Base-by-base conservation (phyloP, 352 stramenopile species). In the Globisporangium canariense region DNA sequence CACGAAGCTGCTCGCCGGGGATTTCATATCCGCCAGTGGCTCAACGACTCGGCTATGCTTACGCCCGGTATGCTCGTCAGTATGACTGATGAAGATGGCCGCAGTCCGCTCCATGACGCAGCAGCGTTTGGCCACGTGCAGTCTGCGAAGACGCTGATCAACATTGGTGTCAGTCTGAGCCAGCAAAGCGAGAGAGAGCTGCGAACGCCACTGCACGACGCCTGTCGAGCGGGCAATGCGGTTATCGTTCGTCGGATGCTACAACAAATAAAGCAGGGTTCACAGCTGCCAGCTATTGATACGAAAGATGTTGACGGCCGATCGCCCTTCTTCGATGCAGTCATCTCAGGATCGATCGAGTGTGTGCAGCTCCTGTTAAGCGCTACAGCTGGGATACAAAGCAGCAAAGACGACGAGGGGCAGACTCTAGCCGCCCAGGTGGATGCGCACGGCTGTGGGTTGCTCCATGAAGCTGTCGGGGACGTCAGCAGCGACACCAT, bases 1-100 rank as follows among this genome's bases (percentile, higher is more conserved):
- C 68, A 78, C 16, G 69, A 76, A 55, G 71, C 66, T 2, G 47
- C 61, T 2, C 62, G 65, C 6, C 52, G 71, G n/a, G 71, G 71
- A 8, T 70, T 71, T 47, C 51, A 72, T 41, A 34, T 74, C 7
- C 65, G 66, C 18, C 34, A 45, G 2, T 78, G 68, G 71, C 43
- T 78, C 18, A 63, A 68, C 14, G 38, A 50, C 16, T 46, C 25
- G 14, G 60, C 55, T 54, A 13, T 60, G 20, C 57, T 74, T 13
- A 69, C 60, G 6, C 50, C 67, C 7, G 52, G 45, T 30, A 66
- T 65, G 63, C 56, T 77, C 10, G 51, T 62, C 3, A 50, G 18
- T 9, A 43, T 71, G 20, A 51, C 54, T 3, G 70, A 73, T 36
- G 66, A 68, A 40, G 58, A 58, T 3, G 60, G 60, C 1, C 55